Percentiles rank a stretch among this genome's conserved stretches.
phyloP scores from a whole-genome alignment of 768 basidiomycete genomes.

The Leccinum arenicola region DNA sequence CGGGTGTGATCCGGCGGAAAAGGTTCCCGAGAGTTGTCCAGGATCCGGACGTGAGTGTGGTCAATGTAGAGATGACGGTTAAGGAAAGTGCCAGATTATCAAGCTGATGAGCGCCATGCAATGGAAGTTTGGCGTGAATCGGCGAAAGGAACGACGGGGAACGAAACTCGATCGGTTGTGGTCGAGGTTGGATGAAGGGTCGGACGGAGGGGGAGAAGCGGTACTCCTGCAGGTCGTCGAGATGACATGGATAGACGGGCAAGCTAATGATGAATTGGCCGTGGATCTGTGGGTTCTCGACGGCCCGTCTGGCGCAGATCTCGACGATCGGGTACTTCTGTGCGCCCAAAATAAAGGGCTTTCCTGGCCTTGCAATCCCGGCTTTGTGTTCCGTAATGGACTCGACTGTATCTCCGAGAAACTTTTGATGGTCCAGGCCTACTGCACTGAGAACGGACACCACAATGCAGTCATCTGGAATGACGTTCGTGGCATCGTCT shows the following conservation, averaged over 20 bases:
- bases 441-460: conserved; percentile 84
- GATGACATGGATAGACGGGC: conserved; percentile 34
- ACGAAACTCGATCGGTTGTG: conserved; percentile 41
- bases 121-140: conserved; percentile 52
- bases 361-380: conserved; percentile 64
- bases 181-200: conserved; percentile 34
- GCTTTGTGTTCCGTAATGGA: conserved; percentile 84
- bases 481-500: conserved; percentile 89
- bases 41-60: conserved; percentile 37
- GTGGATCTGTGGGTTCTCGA: conserved; percentile 35
- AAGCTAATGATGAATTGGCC: conserved; percentile 39
- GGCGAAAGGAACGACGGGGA: conserved; percentile 43
- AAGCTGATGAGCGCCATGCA: conserved; percentile 82
- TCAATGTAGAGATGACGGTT: conserved; percentile 55
- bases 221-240: conserved; percentile 28
- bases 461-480: conserved; percentile 65
- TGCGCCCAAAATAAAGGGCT: conserved; percentile 62
- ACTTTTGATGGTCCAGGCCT: conserved; percentile 90
- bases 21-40: conserved; percentile 12
- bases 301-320: conserved; percentile 40
- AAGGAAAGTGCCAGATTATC: conserved; percentile 77
- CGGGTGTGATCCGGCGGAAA: conserved; percentile 41
- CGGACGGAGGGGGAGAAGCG: conserved; percentile 32
- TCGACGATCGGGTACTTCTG: conserved; percentile 56
- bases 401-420: conserved; percentile 73